These are phyloP conservation scores for Phytophthora kernoviae DNA, from an alignment of 352 stramenopile genomes.

Conservation along the genomic window DNA sequence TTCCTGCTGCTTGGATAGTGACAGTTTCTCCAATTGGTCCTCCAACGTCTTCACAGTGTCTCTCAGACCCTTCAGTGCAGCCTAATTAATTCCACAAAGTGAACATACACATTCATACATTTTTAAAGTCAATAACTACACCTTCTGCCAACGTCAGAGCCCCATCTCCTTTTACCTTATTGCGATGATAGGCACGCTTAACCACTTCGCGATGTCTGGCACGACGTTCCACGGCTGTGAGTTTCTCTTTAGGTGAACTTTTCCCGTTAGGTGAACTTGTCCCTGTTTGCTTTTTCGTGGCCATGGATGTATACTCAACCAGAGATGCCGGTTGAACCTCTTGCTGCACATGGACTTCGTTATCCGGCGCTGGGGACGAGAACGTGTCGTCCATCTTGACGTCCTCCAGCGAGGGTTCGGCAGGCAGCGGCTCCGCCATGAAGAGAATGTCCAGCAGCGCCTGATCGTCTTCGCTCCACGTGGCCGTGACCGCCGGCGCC, in stretches of 20 bases:
- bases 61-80: constrained; percentile 51
- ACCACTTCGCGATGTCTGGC: constrained; percentile 74
- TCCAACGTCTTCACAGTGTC: constrained; percentile 65
- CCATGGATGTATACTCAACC: not conserved
- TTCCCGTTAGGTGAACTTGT: constrained; percentile 3
- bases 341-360: not conserved
- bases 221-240: constrained; percentile 60
- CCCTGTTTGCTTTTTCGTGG: not conserved
- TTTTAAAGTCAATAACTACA: not conserved
- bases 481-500: not conserved
- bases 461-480: constrained; percentile 44
- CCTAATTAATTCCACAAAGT: constrained; percentile 30
- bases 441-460: constrained; percentile 40
- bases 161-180: too few relatives aligned
- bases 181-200: constrained; percentile 75
- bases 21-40: constrained; percentile 49
- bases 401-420: constrained; percentile 3
- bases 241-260: constrained; percentile 33
- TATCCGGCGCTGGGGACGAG: not conserved
- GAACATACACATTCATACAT: constrained; percentile 1
- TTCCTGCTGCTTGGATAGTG: constrained; percentile 18
- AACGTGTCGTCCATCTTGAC: constrained; percentile 13
- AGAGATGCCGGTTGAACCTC: constrained; percentile 14
- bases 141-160: not conserved
- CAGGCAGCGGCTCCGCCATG: constrained; percentile 9